Percentiles rank a stretch among this genome's conserved stretches.
Conservation (phyloP, 805 yeast genomes). For the Zygosaccharomyces rouxii region DNA sequence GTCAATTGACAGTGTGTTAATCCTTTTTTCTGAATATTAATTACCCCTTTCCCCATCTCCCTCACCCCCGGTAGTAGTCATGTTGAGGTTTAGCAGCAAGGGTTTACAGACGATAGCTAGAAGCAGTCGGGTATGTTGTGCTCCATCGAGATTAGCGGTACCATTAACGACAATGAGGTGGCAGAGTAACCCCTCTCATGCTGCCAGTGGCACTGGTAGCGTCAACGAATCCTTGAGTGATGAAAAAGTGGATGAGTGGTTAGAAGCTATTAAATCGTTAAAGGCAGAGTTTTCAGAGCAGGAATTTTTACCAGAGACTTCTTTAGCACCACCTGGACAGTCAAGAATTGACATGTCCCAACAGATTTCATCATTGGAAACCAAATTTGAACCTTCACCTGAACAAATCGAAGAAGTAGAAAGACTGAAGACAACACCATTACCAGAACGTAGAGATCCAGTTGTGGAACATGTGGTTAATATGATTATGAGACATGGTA, state of each 20-base stretch:
- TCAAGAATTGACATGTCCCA: conserved; percentile 34
- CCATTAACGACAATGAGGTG: conserved; percentile 5
- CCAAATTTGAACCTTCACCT: conserved; percentile 52
- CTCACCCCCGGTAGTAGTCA: neutral
- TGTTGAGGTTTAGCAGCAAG: conserved; percentile 3
- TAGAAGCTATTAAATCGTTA: conserved; percentile 38
- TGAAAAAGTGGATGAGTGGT: conserved; percentile 40
- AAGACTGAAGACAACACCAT: conserved; percentile 43
- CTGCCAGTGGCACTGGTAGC: neutral
- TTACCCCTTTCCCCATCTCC: neutral
- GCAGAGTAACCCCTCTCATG: conserved; percentile 6
- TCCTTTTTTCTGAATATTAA: neutral
- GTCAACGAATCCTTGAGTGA: conserved; percentile 16
- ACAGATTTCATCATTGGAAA: conserved; percentile 22
- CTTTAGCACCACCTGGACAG: conserved; percentile 41
- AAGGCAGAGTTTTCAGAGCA: conserved; percentile 38
- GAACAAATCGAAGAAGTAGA: conserved; percentile 60
- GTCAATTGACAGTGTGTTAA: neutral
- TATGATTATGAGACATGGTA: conserved; percentile 89
- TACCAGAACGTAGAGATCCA: conserved; percentile 66
- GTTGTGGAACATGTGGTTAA: conserved; percentile 73
- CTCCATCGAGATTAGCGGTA: conserved; percentile 1
- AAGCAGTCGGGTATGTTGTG: neutral
- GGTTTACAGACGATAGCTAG: conserved; percentile 1
- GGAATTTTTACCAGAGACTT: conserved; percentile 38